Percentiles rank a stretch among this genome's conserved stretches.
Conservation (phyloP, 1,284 basidiomycete genomes). For the Polyporus tsugae region DNA sequence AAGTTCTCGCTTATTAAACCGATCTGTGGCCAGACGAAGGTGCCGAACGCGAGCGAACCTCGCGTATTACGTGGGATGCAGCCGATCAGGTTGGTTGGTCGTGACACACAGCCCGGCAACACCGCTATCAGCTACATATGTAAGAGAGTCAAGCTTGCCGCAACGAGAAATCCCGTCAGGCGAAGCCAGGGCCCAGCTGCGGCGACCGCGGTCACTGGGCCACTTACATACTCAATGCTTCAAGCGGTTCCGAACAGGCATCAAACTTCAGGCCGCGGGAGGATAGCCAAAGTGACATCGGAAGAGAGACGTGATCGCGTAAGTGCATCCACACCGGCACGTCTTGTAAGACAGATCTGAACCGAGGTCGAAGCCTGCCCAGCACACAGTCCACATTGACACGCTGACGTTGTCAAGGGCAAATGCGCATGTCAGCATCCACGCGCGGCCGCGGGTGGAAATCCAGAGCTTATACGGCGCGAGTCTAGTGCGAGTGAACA, state of each 20-base stretch:
- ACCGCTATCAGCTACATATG: too few species aligned
- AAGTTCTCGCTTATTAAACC: too few species aligned
- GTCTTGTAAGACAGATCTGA: not conserved
- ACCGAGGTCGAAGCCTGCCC: not conserved
- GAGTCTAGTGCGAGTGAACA: not conserved
- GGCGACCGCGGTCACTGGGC: not conserved
- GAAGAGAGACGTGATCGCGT: too few species aligned
- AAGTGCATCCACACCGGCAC: too few species aligned
- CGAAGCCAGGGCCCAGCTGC: not conserved
- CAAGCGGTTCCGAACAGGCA: not conserved
- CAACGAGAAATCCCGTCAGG: not conserved
- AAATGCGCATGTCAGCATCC: not conserved
- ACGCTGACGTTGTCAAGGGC: conserved; percentile 4
- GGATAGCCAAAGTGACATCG: too few species aligned
- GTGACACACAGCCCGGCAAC: too few species aligned
- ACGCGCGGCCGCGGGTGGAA: not conserved
- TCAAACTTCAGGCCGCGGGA: not conserved
- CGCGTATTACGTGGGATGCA: too few species aligned
- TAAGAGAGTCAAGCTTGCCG: not conserved
- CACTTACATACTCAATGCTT: not conserved
- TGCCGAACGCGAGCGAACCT: too few species aligned
- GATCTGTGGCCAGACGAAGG: too few species aligned
- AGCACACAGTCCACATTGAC: not conserved
- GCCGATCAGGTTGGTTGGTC: too few species aligned
- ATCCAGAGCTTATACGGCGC: not conserved